Evolutionary conservation across 805 yeast species (phyloP).

Genomic region (Candida sonorensis): DNA sequence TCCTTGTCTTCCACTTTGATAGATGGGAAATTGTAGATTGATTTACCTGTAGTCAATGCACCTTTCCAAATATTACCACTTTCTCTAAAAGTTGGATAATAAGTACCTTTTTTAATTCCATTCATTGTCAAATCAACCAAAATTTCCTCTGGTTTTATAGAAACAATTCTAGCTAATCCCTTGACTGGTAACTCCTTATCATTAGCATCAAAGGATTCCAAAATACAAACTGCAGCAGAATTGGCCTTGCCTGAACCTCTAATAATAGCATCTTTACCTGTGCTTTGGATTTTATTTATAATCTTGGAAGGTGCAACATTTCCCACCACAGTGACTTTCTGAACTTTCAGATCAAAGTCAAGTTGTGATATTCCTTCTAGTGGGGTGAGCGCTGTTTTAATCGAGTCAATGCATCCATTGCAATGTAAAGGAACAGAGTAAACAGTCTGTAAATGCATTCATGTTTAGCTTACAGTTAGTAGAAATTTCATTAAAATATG

Average conservation of each 20-base stretch:
- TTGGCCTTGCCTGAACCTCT: conserved; percentile 86
- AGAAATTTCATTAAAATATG: no score
- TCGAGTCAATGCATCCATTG: conserved; percentile 57
- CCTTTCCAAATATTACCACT: conserved; percentile 76
- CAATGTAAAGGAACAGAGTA: conserved; percentile 87
- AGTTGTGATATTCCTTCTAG: conserved; percentile 45
- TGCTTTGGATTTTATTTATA: conserved; percentile 57
- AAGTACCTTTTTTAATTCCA: conserved; percentile 60
- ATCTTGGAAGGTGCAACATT: conserved; percentile 69
- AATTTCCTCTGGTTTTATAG: conserved; percentile 43
- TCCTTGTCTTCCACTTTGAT: conserved; percentile 29
- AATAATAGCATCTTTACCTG: conserved; percentile 86
- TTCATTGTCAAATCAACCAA: conserved; percentile 74
- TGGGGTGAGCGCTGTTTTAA: conserved; percentile 43
- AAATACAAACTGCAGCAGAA: conserved; percentile 84
- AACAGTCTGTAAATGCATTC: conserved; percentile 41
- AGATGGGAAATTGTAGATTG: conserved; percentile 38
- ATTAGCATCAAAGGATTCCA: conserved; percentile 59
- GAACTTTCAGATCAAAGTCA: conserved; percentile 49
- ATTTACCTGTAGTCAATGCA: conserved; percentile 55
- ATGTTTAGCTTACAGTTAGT: no score
- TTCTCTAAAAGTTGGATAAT: conserved; percentile 60
- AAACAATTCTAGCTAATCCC: conserved; percentile 82
- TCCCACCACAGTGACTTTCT: conserved; percentile 65
- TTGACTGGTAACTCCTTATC: conserved; percentile 55